Base-by-base conservation (phyloP, 768 basidiomycete genomes). In the Phanerodontia chrysosporium region DNA sequence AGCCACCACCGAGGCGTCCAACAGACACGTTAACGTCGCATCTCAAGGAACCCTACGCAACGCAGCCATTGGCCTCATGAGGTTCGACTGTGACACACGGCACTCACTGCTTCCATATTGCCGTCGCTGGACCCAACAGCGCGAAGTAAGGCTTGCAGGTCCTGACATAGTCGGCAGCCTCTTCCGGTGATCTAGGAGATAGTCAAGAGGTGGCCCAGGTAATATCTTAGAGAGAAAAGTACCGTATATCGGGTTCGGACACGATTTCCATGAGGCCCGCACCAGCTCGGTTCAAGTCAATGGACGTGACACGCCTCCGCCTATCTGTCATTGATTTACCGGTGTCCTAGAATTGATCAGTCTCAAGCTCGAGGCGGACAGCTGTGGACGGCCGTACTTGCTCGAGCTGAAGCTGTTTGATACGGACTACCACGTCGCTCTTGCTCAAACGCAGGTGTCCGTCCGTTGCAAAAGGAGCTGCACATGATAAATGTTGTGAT, bases 11-110 rank as follows among this genome's bases (percentile, higher is more conserved):
- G 44, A 75, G 69, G 49, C 81, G 80, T 66, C 92, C 90, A 6
- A 98, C 83, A 5, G 96, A 98, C 4, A 98, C 87, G 66, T 99
- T 98, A 28, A 96, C 91, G 67, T 99, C 97, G 62, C 95, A 95
- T 42, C 97, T 81, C 30, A 98, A 78, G 6, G 95, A 98, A 0
- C 96, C 96, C 95, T 97, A 55, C 2, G 22, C 4, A 24, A 25
- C 3, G 42, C 32, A 48, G 29, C 48, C 28, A 21, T 18, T 30
- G 63, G n/a, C 63, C 57, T 67, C 55, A 30, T n/a, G 32, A 21
- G 44, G 24, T n/a, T 28, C 39, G 35, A 44, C 32, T 10, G 24
- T 22, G 57, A 29, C 29, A 13, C 24, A n/a, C 21, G 8, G 58
- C 32, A 66, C 73, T 49, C 65, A 92, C 96, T 72, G 93, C 87